A percentile compares a stretch with the other conserved stretches of the same genome.
phyloP scores from a whole-genome alignment of 176 grass and related monocot genomes.

The Paspalum vaginatum region DNA sequence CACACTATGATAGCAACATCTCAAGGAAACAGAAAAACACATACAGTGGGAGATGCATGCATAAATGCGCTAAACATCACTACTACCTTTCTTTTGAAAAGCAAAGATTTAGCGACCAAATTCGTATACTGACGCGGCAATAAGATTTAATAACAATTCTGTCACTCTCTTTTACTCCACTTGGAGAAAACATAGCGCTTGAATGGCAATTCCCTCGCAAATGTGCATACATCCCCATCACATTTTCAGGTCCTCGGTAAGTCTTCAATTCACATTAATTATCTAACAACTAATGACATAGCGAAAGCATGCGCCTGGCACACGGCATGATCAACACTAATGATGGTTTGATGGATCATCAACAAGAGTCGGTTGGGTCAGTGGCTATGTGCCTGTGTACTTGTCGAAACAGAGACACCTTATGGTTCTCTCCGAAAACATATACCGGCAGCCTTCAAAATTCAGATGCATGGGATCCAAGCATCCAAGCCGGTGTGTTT shows the following conservation, averaged over 20 bases:
- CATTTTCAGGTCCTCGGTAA: background rate
- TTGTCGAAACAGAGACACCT: background rate
- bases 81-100: background rate
- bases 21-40: background rate
- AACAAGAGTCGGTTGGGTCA: background rate
- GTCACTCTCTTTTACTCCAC: background rate
- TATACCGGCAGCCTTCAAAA: background rate
- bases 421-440: background rate
- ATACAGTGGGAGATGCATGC: conserved; percentile 10
- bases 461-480: background rate
- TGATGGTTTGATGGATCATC: background rate
- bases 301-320: background rate
- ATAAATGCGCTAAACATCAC: background rate
- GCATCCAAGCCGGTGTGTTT: background rate
- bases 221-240: background rate
- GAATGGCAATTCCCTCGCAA: background rate
- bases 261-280: conserved; percentile 1
- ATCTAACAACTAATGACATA: background rate
- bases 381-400: background rate
- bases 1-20: background rate
- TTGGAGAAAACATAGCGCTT: background rate
- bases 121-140: background rate
- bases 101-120: background rate
- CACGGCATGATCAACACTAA: background rate
- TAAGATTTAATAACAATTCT: background rate